phyloP scores from a whole-genome alignment of 441 rosid genomes.

The Brassica hybrid region DNA sequence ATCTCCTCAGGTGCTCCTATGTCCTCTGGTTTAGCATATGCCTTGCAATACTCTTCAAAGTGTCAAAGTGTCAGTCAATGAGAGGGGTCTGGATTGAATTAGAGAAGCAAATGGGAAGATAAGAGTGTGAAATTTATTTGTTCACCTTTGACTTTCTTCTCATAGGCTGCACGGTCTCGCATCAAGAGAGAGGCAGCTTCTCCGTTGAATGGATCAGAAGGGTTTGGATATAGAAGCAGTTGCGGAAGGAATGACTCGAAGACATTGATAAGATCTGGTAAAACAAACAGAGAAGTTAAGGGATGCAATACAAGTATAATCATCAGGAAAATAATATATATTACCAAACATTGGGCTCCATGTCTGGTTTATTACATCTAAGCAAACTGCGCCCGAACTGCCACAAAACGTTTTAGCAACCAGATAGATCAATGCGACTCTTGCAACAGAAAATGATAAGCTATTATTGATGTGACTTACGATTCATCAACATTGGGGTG shows the following conservation, averaged over 20 bases:
- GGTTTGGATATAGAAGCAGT: slow-evolving; percentile 68
- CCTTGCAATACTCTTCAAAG: slow-evolving; percentile 67
- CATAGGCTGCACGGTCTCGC: slow-evolving; percentile 60
- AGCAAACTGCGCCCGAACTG: slow-evolving; percentile 75
- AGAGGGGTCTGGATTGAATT: not conserved
- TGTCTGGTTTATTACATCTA: slow-evolving; percentile 68
- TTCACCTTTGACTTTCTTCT: slow-evolving; percentile 63
- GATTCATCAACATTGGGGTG: slow-evolving; percentile 76
- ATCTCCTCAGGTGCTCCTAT: slow-evolving; percentile 54
- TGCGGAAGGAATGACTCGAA: slow-evolving; percentile 73
- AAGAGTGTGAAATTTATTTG: not conserved
- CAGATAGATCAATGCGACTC: no score
- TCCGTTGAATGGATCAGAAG: slow-evolving; percentile 65
- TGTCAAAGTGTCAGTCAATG: slow-evolving; percentile 11
- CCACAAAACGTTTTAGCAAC: slow-evolving; percentile 15
- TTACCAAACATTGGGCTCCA: slow-evolving; percentile 82
- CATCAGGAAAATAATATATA: not conserved
- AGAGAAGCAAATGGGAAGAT: no score
- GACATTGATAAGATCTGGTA: slow-evolving; percentile 63
- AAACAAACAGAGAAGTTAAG: not conserved
- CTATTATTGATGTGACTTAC: slow-evolving; percentile 47
- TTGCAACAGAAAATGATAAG: no score
- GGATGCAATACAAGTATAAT: slow-evolving; percentile 16
- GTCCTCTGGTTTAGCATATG: slow-evolving; percentile 71
- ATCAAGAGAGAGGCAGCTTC: slow-evolving; percentile 73